Base-by-base conservation (phyloP, 352 stramenopile genomes). In the Globisporangium lucens region DNA sequence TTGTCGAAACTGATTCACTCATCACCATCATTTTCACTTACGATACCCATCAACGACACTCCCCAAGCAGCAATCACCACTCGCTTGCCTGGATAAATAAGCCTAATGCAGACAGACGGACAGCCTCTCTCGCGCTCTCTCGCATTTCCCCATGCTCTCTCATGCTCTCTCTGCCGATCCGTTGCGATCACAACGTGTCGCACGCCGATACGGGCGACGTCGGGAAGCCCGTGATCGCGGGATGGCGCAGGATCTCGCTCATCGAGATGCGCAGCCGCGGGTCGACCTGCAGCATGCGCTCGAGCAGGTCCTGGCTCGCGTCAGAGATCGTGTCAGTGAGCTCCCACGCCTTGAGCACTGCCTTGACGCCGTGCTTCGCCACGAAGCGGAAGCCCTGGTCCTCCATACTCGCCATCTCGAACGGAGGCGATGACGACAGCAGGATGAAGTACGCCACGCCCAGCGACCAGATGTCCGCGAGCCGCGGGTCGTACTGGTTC, bases 391-490 rank as follows among this genome's bases (percentile, higher is more conserved):
- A 98, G 49, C 95, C 85, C 22, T 81, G 66, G 76, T 98, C 96
- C 47, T 84, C 85, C n/a, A 69, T 51, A 38, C 81, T 81, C 4
- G 96, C 90, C 68, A 84, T 80, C 70, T 98, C 93, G 63, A 98
- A 98, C 10, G 94, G 93, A 29, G 94, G 93, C 17, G 97, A 89
- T 47, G 91, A 95, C 30, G 94, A 96, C 33, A 98, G 77, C 67
- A 98, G 83, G 38, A 98, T 97, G 75, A 98, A 98, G 60, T 98
- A 87, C 59, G 97, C 87, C 36, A 99, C 87, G 22, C 91, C 97
- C 13, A 86, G 74, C 4, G 96, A 96, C 95, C 95, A 98, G 47
- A 98, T 76, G 72, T 99, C 95, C 43, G 95, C 87, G 13, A 83
- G 76, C 66, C 93, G 96, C 4, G 94, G 94, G 81, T 99, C 94